phyloP scores from a whole-genome alignment of 148 eudicot genomes.

The Silene latifolia region DNA sequence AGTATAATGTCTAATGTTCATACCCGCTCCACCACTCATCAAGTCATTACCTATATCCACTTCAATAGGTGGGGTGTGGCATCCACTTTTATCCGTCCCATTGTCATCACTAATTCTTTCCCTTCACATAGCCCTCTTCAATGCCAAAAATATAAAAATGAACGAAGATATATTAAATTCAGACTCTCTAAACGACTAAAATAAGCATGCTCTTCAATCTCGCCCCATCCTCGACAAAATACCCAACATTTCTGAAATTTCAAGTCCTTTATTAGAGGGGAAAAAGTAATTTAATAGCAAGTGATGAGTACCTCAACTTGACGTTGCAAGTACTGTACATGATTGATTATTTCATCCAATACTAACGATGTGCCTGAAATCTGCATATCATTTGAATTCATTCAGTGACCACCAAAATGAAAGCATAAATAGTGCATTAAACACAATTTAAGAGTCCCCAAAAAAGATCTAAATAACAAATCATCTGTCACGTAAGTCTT shows the following conservation, averaged over 20 bases:
- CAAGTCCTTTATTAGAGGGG: not conserved
- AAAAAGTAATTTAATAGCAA: not conserved
- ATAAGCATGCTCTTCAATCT: too few species aligned
- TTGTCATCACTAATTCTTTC: too few species aligned
- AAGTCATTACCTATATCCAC: too few species aligned
- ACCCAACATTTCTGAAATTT: not conserved
- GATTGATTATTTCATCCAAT: conserved; percentile 95
- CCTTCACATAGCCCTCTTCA: too few species aligned
- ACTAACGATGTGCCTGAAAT: conserved; percentile 92
- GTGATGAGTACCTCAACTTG: conserved; percentile 80
- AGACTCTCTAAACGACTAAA: not conserved
- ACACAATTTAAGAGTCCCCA: not conserved
- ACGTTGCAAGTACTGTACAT: conserved; percentile 88
- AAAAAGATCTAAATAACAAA: conserved; percentile 1
- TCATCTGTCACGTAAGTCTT: not conserved
- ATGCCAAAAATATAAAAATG: not conserved
- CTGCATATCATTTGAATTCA: conserved; percentile 38
- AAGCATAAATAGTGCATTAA: not conserved
- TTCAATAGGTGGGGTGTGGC: too few species aligned
- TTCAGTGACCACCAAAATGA: not conserved
- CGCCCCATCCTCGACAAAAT: not conserved
- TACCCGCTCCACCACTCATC: too few species aligned
- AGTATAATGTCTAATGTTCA: too few species aligned
- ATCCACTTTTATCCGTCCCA: too few species aligned
- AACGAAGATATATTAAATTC: not conserved